Evolutionary conservation across 371 early-diverging fungal species (phyloP).

Genomic region (Rhizopus sp.): DNA sequence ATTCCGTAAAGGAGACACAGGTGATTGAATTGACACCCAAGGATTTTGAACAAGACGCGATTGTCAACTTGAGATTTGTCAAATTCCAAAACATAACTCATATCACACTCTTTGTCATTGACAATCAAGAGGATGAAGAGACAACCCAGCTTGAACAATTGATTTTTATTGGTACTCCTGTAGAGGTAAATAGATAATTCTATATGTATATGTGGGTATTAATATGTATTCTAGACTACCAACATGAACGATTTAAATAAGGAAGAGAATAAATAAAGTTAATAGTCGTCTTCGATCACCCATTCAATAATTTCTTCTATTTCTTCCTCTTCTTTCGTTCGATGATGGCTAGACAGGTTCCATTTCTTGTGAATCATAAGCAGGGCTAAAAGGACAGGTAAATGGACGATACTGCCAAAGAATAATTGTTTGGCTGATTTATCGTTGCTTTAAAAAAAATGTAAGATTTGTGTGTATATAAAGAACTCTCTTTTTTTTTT

Average conservation of each 20-base stretch:
- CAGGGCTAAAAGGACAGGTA: slow-evolving; percentile 84
- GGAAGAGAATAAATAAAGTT: slow-evolving; percentile 32
- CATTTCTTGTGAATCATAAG: slow-evolving; percentile 84
- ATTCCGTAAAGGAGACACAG: slow-evolving; percentile 76
- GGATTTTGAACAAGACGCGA: slow-evolving; percentile 66
- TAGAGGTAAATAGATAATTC: slow-evolving; percentile 24
- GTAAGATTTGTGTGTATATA: background rate
- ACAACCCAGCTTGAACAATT: slow-evolving; percentile 79
- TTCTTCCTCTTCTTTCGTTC: slow-evolving; percentile 17
- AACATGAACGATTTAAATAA: slow-evolving; percentile 54
- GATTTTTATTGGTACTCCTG: slow-evolving; percentile 69
- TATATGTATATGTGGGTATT: background rate
- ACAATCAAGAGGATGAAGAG: slow-evolving; percentile 84
- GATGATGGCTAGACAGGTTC: slow-evolving; percentile 6
- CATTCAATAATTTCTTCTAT: slow-evolving; percentile 23
- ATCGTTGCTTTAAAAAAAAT: slow-evolving; percentile 47
- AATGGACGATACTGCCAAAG: slow-evolving; percentile 86
- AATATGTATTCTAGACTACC: slow-evolving; percentile 31
- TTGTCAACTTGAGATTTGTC: slow-evolving; percentile 85
- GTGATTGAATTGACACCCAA: slow-evolving; percentile 65
- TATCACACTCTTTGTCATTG: slow-evolving; percentile 74
- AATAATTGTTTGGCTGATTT: slow-evolving; percentile 86
- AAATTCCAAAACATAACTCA: slow-evolving; percentile 87
- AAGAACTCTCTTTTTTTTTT: background rate
- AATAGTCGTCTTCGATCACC: slow-evolving; percentile 25